Base-by-base conservation (phyloP, 1,139 yeast species). In the Scheffersomyces segobiensis region DNA sequence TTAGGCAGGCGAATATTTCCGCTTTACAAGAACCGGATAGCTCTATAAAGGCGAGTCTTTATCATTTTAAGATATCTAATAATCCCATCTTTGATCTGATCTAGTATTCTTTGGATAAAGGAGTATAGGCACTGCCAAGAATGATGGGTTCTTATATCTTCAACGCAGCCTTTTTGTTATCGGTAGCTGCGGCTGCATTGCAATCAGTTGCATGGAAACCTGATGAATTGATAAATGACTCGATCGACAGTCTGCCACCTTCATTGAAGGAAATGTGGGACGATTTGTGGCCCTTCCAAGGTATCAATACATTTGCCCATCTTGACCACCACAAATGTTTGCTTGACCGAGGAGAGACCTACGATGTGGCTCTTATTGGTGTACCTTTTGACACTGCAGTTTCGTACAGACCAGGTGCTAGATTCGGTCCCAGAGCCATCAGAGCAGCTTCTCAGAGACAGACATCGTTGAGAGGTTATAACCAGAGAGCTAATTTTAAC, bases 351-450 rank as follows among this genome's bases (percentile, higher is more conserved):
- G 80, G 78, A 1, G 66, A 71, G 3, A 65, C 74, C 1, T 89
- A 80, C 64, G 96, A 89, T 65, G 80, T 89, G 56, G 96, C 87
- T 0, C 66, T 89, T 22, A 80, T 89, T 60, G 95, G 95, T 10
- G 89, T 87, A 5, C 95, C 95, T 0, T 89, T 89, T 66, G 95
- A 89, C 66, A 88, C 93, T 3, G 93, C 92, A 0, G 86, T 86
- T 0, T 84, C 91, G 1, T 89, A 87, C 69, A 77, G 93, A 60
- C 84, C 91, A 0, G 93, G 95, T 20, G 93, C 96, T 5, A 76
- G 96, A 59, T 89, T 89, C 71, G 96, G 96, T 0, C 96, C 96
- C 3, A 76, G 90, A 55, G 91, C 92, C 3, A 87, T 89, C 55
- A 77, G 96, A 59, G 77, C 83, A 4, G 93, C 92, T 1, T 87